phyloP scores from a whole-genome alignment of 2,329 filamentous ascomycete species.

The Coniosporium tulheliwenetii region DNA sequence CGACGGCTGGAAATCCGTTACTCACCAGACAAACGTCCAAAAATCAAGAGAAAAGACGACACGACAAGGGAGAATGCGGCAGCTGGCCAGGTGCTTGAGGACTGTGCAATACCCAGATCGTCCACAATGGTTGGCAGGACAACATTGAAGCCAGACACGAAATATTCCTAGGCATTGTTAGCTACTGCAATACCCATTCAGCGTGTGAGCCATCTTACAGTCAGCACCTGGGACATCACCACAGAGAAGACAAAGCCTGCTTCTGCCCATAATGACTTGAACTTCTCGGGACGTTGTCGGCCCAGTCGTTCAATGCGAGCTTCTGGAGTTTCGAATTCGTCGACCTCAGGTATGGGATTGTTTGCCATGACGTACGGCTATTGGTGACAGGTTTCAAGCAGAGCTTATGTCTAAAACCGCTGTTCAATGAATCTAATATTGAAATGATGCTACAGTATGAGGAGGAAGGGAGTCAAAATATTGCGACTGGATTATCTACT shows the following conservation, averaged over 20 bases:
- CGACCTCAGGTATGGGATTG: background rate
- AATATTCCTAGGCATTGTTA: constrained; percentile 42
- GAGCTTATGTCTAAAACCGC: too few relatives aligned
- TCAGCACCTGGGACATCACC: constrained; percentile 13
- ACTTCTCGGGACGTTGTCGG: constrained; percentile 42
- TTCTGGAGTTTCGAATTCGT: constrained; percentile 3
- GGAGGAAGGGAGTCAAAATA: too few relatives aligned
- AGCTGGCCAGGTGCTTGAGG: constrained; percentile 41
- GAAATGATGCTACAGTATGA: too few relatives aligned
- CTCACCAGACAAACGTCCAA: constrained; percentile 10
- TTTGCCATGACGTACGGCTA: too few relatives aligned
- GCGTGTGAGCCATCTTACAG: constrained; percentile 1
- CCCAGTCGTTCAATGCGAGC: constrained; percentile 43
- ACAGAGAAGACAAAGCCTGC: constrained; percentile 43
- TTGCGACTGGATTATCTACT: too few relatives aligned
- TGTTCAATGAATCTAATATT: too few relatives aligned
- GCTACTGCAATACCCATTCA: background rate
- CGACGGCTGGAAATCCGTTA: background rate
- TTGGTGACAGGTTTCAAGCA: too few relatives aligned
- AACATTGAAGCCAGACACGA: constrained; percentile 58
- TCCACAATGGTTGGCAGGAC: constrained; percentile 49
- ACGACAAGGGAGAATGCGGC: constrained; percentile 35
- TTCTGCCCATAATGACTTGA: constrained; percentile 39
- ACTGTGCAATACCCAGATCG: constrained; percentile 49
- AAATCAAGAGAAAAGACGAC: constrained; percentile 33